Percentiles rank a stretch among this genome's conserved stretches.
phyloP scores from a whole-genome alignment of 176 grass and related monocot species.

The Zoysia japonica region DNA sequence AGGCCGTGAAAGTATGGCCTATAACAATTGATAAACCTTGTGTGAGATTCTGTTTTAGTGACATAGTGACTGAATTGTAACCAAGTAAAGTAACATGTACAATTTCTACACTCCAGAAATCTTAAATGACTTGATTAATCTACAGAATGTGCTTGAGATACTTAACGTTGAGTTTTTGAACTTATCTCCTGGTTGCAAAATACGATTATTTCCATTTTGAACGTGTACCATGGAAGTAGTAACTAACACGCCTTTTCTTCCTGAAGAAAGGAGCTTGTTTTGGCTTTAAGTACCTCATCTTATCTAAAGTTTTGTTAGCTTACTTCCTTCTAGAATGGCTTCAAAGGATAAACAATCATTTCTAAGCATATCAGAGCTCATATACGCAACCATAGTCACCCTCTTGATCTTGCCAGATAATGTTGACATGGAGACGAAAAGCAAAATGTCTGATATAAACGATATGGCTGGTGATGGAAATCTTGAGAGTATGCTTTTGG shows the following conservation, averaged over 20 bases:
- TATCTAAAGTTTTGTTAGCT: background rate
- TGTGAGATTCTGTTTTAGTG: background rate
- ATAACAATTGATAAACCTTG: background rate
- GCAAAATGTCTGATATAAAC: slow-evolving; percentile 50
- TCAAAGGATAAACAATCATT: slow-evolving; percentile 6
- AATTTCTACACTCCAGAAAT: slow-evolving; percentile 3
- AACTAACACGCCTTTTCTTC: background rate
- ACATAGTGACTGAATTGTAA: background rate
- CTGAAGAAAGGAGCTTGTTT: no score
- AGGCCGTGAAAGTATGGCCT: slow-evolving; percentile 16
- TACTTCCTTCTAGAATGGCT: slow-evolving; percentile 1
- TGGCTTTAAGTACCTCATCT: background rate
- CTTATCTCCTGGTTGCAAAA: slow-evolving; percentile 22
- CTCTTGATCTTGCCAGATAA: slow-evolving; percentile 49
- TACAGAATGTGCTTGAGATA: slow-evolving; percentile 21
- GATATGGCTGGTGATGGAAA: slow-evolving; percentile 68
- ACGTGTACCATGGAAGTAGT: slow-evolving; percentile 27
- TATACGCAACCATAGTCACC: slow-evolving; percentile 24
- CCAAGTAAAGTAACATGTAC: slow-evolving; percentile 9
- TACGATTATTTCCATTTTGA: background rate
- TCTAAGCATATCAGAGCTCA: slow-evolving; percentile 21
- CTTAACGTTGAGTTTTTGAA: slow-evolving; percentile 23
- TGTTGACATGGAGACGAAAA: slow-evolving; percentile 55
- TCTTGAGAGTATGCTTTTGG: slow-evolving; percentile 81
- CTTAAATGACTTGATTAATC: slow-evolving; percentile 22